phyloP scores from a whole-genome alignment of 305 asterid species.

The Rubia occidens region DNA sequence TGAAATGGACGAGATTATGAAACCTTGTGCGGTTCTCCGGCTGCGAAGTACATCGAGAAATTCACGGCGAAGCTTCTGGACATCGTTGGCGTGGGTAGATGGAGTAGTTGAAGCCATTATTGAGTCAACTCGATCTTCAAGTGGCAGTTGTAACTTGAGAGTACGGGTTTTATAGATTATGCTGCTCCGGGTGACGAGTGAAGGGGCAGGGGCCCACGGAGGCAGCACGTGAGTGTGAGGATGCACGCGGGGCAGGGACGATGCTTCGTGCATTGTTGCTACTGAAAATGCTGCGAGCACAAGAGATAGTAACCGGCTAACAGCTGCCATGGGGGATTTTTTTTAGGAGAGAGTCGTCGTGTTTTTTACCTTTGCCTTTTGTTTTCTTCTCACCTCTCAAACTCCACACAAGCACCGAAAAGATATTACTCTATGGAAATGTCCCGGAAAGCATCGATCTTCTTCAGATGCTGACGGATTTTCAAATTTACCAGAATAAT shows the following conservation, averaged over 20 bases:
- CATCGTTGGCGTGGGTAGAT: slow-evolving; percentile 21
- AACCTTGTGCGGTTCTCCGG: slow-evolving; percentile 64
- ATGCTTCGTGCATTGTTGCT: slow-evolving; percentile 2
- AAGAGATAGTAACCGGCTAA: neutral
- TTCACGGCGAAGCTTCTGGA: slow-evolving; percentile 42
- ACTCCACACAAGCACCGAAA: too few species aligned
- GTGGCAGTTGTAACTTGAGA: neutral
- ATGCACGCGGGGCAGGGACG: slow-evolving; percentile 14
- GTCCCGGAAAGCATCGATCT: slow-evolving; percentile 48
- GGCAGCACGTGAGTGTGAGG: neutral
- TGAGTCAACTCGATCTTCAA: neutral
- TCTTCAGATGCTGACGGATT: slow-evolving; percentile 32
- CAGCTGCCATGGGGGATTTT: neutral
- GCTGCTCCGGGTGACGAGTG: neutral
- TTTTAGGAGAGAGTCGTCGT: too few species aligned
- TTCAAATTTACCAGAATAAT: slow-evolving; percentile 44
- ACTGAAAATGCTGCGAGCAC: neutral
- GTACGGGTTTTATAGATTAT: neutral
- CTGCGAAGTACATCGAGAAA: slow-evolving; percentile 53
- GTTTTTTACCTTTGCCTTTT: too few species aligned
- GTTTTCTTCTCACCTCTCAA: too few species aligned
- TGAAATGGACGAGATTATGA: neutral
- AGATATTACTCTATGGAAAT: slow-evolving; percentile 30
- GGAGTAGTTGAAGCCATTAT: neutral
- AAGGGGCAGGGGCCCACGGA: neutral